Base-by-base conservation (phyloP, 495 filamentous ascomycete genomes). In the Penicillium canescens region DNA sequence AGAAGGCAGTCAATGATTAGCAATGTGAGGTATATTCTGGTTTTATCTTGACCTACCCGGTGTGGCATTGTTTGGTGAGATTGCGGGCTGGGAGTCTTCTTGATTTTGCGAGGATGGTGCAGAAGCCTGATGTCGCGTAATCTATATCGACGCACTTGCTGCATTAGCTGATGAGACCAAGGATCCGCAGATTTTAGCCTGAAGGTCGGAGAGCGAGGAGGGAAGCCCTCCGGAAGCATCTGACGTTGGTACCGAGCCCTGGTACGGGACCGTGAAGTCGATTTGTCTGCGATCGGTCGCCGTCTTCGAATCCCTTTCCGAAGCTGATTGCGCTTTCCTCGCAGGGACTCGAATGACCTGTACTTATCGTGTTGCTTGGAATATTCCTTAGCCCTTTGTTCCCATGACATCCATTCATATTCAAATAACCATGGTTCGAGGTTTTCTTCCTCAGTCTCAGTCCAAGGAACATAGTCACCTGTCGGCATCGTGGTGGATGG, bases 341-440 rank as follows among this genome's bases (percentile, higher is more conserved):
- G 42, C 42, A 44, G 42, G 7, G 42, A 44, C 42, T 44, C 42
- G 42, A 44, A 44, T 44, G 42, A 44, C 33, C 42, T 11, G 24
- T 26, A 13, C 16, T 44, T 44, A 16, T 44, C 31, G 24, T 44
- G 42, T 44, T 44, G 42, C 42, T 44, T 44, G 42, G 42, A 44
- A 26, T 44, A 44, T 44, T 44, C 42, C 8, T 44, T 14, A 13
- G 42, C 42, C 24, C 24, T 44, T 44, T 14, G 8, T 44, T 44
- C 11, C 42, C 42, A 44, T 14, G 42, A 18, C 42, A 44, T 44
- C 42, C 42, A 44, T 24, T 14, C 11, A 18, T 44, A 14, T 44
- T 33, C 13, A 44, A 24, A 31, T 33, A 44, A 44, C 42, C 42
- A 44, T 44, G 9, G 42, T 33, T 44, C 24, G 26, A 44, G 42